Base-by-base conservation (phyloP, 2,329 filamentous ascomycete species). In the Fonsecaea multimorphosa region DNA sequence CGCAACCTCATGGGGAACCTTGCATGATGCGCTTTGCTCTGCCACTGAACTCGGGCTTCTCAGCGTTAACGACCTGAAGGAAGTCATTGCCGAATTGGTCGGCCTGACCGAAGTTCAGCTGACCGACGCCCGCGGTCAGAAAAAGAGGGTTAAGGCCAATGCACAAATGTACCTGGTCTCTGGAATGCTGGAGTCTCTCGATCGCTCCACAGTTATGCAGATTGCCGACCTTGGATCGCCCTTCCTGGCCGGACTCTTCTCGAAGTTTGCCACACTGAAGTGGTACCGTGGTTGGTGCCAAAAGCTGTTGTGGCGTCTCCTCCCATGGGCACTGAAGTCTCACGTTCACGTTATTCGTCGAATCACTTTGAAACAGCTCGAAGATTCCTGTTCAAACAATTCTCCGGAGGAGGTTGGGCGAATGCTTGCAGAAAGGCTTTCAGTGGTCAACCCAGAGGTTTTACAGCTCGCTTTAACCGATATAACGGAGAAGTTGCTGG, bases 21-120 rank as follows among this genome's bases (percentile, higher is more conserved):
- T 68, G n/a, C 52, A 51, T 7, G 40, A 61, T 22, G 60, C 65
- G 2, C 40, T 64, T n/a, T 64, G 56, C 34, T 62, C 64, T 22
- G 67, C 70, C 55, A 67, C 61, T 29, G 63, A 64, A 51, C 56
- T 71, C n/a, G 70, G 70, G 14, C 64, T 71, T 5, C 36, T 71
- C 24, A 49, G 34, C 51, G 36, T 68, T 8, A 31, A 19, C 1
- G 68, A 70, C 31, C 52, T 68, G 38, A 52, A 56, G 38, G 40
- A 52, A 3, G 64, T 70, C 16, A 51, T 71, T 22, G 12, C 46
- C 8, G 36, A 34, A 16, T 40, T 62, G 11, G 34, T 38, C 16
- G 22, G 19, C 32, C 32, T 51, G 32, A 27, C 31, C 2, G 24
- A 40, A 29, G 16, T 51, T 11, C n/a, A 12, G 4, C 27, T 65